Conservation (phyloP, 2,329 filamentous ascomycete genomes). For the Uncinocarpus reesii region DNA sequence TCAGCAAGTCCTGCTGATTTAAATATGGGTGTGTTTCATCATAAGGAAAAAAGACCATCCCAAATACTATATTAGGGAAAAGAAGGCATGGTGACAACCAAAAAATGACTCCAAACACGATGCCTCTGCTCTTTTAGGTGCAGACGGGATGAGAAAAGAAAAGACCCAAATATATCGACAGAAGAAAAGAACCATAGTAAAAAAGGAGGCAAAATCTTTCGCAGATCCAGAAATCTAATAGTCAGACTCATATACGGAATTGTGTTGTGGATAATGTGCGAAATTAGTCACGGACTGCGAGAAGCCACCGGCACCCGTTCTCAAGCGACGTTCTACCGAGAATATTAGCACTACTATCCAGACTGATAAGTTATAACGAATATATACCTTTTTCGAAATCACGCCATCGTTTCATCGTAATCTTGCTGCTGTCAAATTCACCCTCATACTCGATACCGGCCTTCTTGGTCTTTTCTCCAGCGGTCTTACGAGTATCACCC, state of each 20-base stretch:
- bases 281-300: conserved; percentile 21
- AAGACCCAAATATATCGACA: conserved; percentile 3
- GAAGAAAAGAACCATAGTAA: background rate
- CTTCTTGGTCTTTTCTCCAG: conserved; percentile 79
- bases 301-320: conserved; percentile 20
- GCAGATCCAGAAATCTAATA: conserved; percentile 22
- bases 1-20: no score
- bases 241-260: conserved; percentile 28
- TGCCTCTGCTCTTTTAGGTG: background rate
- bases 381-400: conserved; percentile 73
- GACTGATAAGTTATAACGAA: background rate
- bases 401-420: conserved; percentile 97
- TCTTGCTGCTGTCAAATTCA: conserved; percentile 96
- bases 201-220: background rate
- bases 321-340: conserved; percentile 32
- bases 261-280: conserved; percentile 24
- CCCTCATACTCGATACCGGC: conserved; percentile 79
- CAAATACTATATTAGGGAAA: background rate
- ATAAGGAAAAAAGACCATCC: background rate
- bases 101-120: conserved; percentile 8
- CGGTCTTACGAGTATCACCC: conserved; percentile 95
- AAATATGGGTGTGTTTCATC: background rate
- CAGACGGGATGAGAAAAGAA: background rate
- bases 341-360: conserved; percentile 12
- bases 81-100: background rate